Evolutionary conservation across 129 eudicot genomes (phyloP), one percentile per base, ranked within the genome.

Genomic region (Deinandra increscens): DNA sequence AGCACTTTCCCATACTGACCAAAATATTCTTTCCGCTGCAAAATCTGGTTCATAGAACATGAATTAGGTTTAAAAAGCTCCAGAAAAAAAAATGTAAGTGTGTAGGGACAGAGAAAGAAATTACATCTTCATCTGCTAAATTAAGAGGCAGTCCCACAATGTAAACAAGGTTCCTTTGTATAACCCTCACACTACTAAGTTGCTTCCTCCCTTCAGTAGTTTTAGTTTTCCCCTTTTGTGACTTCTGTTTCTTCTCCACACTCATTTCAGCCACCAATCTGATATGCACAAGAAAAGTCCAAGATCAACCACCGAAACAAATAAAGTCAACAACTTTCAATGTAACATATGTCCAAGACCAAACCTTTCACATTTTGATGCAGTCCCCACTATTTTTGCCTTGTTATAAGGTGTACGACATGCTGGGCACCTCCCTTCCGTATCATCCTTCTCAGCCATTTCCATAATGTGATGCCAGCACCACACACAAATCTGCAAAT

Each of bases 401-500:
- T 94, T 94, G 73, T 90, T 86, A 73, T 94, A 94, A 29, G 97
- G 87, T 34, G 85, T 82, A 17, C 99, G 97, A 69, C 99, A 94
- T 50, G 99, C 99, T 60, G 97, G 99, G 58, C 97, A 94, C 48
- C 97, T 90, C 54, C 99, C 97, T 81, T 94, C 93, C 17, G 96
- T 81, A 66, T 83, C 87, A 74, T 89, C 97, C 82, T 90, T 94
- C 82, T 90, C 99, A 69, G 99, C 99, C 96, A 94, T 90, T 63
- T 94, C 96, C 93, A 94, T 89, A 45, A 94, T 83, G 75, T 94
- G 97, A 81, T 94, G 99, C 99, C 99, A 94, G 48, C 99, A 94
- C 99, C 99, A 94, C 56, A 94, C 96, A 89, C 99, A 94, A 20
- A 94, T 82, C 99, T 89, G 87, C 66, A 75, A 13, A 75, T 10